Evolutionary conservation across 306 rosid species (phyloP), one percentile per base, ranked within the genome.

Genomic region (Acacia crassicarpa): DNA sequence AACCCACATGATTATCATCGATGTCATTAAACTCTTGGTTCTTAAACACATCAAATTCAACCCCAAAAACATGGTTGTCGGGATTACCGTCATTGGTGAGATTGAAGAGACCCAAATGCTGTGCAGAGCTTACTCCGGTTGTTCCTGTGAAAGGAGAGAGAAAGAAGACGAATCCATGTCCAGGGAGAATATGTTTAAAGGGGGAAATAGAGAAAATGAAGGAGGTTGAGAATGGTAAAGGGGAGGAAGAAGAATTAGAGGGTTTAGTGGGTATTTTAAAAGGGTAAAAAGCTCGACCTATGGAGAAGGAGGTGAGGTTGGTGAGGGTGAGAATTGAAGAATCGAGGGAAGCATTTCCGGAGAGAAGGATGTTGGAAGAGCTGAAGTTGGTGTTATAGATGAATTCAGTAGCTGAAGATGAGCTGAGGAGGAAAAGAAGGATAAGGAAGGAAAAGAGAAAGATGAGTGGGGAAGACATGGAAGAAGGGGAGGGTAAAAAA

Each of bases 11-110:
- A 68, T 86, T 90, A n/a, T 80, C 82, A 69, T 84, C 45, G 38
- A 82, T 74, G 74, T 90, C 93, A 30, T 78, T 43, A 63, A 86
- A 90, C 81, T 90, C 91, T 76, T 90, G 87, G 72, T 90, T 90
- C 79, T 84, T 62, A 43, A 90, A 90, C 56, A 90, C 91, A 76
- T 87, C 93, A 54, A 87, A 90, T 68, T 90, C 90, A 40, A 90
- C 23, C 3, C 84, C 89, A 38, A 88, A 76, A 19, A 90, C 83
- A 61, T 82, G 88, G 83, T 87, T 90, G 17, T 69, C 45, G 78
- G 87, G 75, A n/a, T 53, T 35, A 38, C 88, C 90, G 15, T 87
- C 68, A 72, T 87, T 87, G 82, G 84, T 85, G 48, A 84, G 53
- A 73, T 90, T 90, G 73, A 90, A 80, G 53, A 87, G 82, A 27